Conservation (phyloP, 2,329 filamentous ascomycete species). For the Penicillium sp. region DNA sequence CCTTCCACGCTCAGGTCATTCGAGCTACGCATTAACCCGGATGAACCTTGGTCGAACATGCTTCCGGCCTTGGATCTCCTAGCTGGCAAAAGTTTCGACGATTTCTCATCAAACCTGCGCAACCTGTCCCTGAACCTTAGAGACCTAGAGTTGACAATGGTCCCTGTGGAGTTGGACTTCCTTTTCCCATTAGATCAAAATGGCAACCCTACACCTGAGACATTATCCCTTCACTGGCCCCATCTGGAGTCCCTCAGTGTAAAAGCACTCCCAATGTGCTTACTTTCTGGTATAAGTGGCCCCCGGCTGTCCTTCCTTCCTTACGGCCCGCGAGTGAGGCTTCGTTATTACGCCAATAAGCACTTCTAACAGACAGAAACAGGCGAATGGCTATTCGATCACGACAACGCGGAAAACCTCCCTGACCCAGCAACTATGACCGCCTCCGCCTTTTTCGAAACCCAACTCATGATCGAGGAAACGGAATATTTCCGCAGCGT, state of each 20-base stretch:
- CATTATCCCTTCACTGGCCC: not conserved
- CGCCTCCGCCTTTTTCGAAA: too few relatives aligned
- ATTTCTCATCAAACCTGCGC: not conserved
- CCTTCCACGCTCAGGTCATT: not conserved
- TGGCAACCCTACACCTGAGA: not conserved
- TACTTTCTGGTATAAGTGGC: not conserved
- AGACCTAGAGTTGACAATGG: not conserved
- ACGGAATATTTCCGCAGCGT: not conserved
- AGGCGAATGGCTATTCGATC: too few relatives aligned
- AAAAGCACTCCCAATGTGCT: not conserved
- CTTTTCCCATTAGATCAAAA: not conserved
- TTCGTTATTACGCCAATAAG: too few relatives aligned
- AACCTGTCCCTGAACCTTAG: not conserved
- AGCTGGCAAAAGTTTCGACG: too few relatives aligned
- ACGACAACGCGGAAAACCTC: too few relatives aligned
- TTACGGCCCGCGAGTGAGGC: too few relatives aligned
- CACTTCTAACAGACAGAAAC: too few relatives aligned
- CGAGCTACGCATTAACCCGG: too few relatives aligned
- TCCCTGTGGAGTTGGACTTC: not conserved
- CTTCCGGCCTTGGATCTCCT: not conserved
- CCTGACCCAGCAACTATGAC: too few relatives aligned
- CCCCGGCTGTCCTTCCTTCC: too few relatives aligned
- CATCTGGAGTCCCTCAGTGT: not conserved
- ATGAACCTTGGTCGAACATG: not conserved
- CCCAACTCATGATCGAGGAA: not conserved